Evolutionary conservation across 2,329 filamentous ascomycete genomes (phyloP).

Genomic region (Epichloe scottii): DNA sequence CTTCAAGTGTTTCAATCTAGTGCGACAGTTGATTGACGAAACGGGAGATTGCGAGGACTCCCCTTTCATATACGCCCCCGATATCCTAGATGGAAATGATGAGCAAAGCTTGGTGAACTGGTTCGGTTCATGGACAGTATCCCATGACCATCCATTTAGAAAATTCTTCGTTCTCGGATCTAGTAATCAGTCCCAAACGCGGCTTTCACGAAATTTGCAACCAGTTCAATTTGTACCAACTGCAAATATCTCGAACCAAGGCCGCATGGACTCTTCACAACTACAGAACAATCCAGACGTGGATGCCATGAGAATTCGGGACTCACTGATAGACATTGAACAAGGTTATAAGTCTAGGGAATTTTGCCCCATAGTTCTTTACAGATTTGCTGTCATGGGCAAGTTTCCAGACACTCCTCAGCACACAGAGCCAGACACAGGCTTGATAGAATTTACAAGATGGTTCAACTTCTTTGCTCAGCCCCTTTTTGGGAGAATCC

Average conservation of each 20-base stretch:
- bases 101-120: conserved; percentile 51
- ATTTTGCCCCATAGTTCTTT: conserved; percentile 19
- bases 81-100: conserved; percentile 41
- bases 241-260: neutral
- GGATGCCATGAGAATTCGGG: neutral
- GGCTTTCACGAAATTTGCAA: conserved; percentile 14
- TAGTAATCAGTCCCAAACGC: conserved; percentile 8
- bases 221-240: conserved; percentile 1
- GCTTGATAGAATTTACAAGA: conserved; percentile 10
- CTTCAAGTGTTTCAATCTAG: conserved; percentile 12
- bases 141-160: conserved; percentile 36
- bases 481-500: neutral
- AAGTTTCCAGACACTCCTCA: conserved; percentile 14
- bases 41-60: conserved; percentile 7
- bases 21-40: conserved; percentile 10
- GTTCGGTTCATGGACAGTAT: conserved; percentile 46
- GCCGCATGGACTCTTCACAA: neutral
- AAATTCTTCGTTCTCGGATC: conserved; percentile 45
- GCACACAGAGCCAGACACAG: conserved; percentile 10
- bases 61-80: conserved; percentile 33
- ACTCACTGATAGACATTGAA: neutral
- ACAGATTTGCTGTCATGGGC: conserved; percentile 29
- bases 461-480: conserved; percentile 14
- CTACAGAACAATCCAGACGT: neutral
- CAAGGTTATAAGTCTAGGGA: neutral